These are phyloP conservation scores for Zasmidium cellare DNA, from an alignment of 2,329 filamentous ascomycete species.

Conservation along the genomic window DNA sequence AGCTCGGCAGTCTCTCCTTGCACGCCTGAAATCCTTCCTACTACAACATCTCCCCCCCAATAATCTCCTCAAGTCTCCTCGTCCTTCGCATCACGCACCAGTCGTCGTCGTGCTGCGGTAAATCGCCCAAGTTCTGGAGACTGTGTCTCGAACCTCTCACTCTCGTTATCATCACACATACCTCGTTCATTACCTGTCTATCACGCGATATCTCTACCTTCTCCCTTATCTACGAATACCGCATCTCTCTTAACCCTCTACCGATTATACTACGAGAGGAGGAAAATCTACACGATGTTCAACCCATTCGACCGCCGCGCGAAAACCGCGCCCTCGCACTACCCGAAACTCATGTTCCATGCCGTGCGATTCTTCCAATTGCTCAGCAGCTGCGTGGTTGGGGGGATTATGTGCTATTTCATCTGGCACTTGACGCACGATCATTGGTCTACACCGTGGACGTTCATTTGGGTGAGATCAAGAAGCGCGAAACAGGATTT, in stretches of 20 bases:
- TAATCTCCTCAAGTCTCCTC: too few relatives aligned
- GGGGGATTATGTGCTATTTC: slow-evolving; percentile 57
- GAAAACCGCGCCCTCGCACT: slow-evolving; percentile 43
- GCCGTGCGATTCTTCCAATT: slow-evolving; percentile 43
- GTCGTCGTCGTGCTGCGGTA: too few relatives aligned
- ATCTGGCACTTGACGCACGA: slow-evolving; percentile 55
- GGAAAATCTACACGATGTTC: slow-evolving; percentile 16
- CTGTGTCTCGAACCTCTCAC: not conserved
- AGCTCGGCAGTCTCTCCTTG: not conserved
- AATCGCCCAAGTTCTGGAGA: not conserved
- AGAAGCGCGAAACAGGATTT: not conserved
- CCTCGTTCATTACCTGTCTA: not conserved
- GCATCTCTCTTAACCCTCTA: too few relatives aligned
- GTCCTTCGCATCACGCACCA: too few relatives aligned
- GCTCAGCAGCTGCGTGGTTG: slow-evolving; percentile 50
- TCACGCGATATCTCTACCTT: not conserved
- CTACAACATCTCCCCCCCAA: too few relatives aligned
- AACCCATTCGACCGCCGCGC: slow-evolving; percentile 29
- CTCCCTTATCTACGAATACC: too few relatives aligned
- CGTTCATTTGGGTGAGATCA: slow-evolving; percentile 56
- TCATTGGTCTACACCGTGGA: slow-evolving; percentile 57
- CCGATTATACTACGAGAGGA: not conserved
- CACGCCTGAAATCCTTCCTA: not conserved
- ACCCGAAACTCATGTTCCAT: slow-evolving; percentile 47
- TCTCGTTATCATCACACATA: not conserved